Evolutionary conservation across 176 grass and related monocot species (phyloP).

Genomic region (Carex scoparia): DNA sequence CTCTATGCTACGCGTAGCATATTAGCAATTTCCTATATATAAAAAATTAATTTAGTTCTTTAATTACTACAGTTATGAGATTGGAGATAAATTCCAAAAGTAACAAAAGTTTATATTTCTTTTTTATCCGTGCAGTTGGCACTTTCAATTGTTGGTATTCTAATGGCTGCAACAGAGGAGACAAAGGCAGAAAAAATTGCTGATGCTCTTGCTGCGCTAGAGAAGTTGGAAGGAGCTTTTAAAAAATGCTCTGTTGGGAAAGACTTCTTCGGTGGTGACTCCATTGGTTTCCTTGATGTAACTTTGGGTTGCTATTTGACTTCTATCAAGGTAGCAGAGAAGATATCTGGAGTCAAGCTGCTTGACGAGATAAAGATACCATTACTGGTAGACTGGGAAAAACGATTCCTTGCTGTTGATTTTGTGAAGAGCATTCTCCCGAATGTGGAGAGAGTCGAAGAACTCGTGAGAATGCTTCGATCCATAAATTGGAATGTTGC

Average conservation of each 20-base stretch:
- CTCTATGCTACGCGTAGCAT: too few species aligned
- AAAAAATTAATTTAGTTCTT: background rate
- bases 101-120: background rate
- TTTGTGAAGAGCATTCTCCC: constrained; percentile 34
- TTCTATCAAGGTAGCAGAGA: constrained; percentile 30
- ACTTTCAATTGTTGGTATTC: constrained; percentile 22
- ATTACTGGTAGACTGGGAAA: constrained; percentile 28
- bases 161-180: constrained; percentile 9
- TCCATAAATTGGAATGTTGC: too few species aligned
- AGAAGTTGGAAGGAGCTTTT: background rate
- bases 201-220: background rate
- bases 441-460: constrained; percentile 8
- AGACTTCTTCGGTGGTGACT: constrained; percentile 46
- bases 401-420: constrained; percentile 30
- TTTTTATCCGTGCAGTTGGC: background rate
- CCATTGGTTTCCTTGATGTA: constrained; percentile 37
- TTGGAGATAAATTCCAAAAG: background rate
- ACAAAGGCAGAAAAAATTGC: background rate
- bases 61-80: background rate
- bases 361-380: constrained; percentile 36
- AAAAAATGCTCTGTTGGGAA: constrained; percentile 27
- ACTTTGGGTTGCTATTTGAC: constrained; percentile 30
- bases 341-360: constrained; percentile 18
- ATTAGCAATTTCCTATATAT: too few species aligned
- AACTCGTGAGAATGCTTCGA: background rate